phyloP scores from a whole-genome alignment of 495 filamentous ascomycete species.

The Penicillium bialowiezense region DNA sequence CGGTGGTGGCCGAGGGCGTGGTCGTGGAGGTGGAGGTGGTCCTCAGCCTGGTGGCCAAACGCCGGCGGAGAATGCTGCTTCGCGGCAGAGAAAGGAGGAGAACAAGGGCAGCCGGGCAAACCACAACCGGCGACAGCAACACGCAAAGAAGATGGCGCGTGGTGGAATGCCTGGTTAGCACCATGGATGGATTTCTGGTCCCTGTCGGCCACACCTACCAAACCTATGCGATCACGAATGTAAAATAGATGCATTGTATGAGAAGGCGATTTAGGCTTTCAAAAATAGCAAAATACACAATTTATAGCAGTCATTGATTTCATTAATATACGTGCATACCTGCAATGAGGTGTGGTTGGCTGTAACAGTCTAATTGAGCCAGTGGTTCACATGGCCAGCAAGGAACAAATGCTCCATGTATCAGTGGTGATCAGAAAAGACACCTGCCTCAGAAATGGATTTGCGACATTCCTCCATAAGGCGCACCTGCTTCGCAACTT shows the following conservation, averaged over 20 bases:
- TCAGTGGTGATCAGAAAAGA: constrained; percentile 36
- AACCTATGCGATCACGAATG: constrained; percentile 12
- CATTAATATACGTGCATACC: constrained; percentile 9
- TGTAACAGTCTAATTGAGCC: constrained; percentile 1
- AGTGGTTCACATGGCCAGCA: constrained; percentile 13
- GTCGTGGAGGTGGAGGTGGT: constrained; percentile 52
- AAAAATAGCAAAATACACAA: too few species aligned
- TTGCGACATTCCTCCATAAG: constrained; percentile 86
- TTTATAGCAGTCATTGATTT: constrained; percentile 9
- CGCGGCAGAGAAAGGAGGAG: constrained; percentile 69
- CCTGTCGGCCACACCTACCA: background rate
- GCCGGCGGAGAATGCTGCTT: constrained; percentile 58
- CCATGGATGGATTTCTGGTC: background rate
- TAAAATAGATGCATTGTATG: constrained; percentile 3
- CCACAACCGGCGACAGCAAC: constrained; percentile 72
- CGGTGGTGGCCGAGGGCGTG: constrained; percentile 50
- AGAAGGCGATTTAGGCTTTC: too few species aligned
- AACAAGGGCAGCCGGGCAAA: constrained; percentile 75
- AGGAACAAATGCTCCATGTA: background rate
- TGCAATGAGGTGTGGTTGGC: background rate
- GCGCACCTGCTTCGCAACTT: constrained; percentile 82
- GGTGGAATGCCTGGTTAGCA: constrained; percentile 52
- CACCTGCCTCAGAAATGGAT: constrained; percentile 44
- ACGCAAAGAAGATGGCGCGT: constrained; percentile 75
- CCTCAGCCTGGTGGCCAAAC: constrained; percentile 24